Conservation (phyloP, 768 basidiomycete genomes). For the Tulasnella sp. region DNA sequence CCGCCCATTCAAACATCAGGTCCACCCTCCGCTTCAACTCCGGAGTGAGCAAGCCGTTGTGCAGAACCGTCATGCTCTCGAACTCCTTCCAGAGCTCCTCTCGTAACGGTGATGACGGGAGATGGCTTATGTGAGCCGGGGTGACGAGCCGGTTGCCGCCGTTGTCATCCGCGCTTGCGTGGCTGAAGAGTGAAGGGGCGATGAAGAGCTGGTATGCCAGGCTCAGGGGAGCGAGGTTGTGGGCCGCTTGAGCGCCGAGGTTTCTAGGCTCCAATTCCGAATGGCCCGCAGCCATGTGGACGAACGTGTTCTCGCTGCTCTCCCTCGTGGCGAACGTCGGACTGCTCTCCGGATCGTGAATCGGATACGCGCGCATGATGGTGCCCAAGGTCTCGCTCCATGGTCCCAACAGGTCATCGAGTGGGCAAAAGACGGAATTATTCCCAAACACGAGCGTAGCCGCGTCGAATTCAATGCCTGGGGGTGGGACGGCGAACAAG, state of each 20-base stretch:
- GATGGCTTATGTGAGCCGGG: constrained; percentile 12
- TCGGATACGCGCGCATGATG: background rate
- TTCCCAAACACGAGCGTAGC: background rate
- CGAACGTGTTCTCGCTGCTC: constrained; percentile 8
- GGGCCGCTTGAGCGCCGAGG: background rate
- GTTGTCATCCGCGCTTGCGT: background rate
- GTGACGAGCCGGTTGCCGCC: constrained; percentile 17
- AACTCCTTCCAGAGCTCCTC: constrained; percentile 10
- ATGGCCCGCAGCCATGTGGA: background rate
- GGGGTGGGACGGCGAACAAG: background rate
- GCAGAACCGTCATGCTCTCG: constrained; percentile 11
- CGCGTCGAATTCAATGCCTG: background rate
- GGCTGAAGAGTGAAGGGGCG: background rate
- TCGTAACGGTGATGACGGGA: background rate
- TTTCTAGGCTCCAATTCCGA: background rate
- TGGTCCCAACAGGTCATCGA: background rate
- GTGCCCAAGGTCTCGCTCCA: constrained; percentile 7
- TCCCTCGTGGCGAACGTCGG: background rate
- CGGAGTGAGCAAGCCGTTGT: background rate
- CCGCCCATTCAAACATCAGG: constrained; percentile 19
- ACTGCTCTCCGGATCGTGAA: background rate
- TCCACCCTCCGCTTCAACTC: constrained; percentile 15
- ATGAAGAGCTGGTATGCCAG: constrained; percentile 15
- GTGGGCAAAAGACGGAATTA: background rate
- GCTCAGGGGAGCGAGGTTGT: background rate